phyloP scores from a whole-genome alignment of 805 yeast species.

The Kluyveromyces aestuarii region DNA sequence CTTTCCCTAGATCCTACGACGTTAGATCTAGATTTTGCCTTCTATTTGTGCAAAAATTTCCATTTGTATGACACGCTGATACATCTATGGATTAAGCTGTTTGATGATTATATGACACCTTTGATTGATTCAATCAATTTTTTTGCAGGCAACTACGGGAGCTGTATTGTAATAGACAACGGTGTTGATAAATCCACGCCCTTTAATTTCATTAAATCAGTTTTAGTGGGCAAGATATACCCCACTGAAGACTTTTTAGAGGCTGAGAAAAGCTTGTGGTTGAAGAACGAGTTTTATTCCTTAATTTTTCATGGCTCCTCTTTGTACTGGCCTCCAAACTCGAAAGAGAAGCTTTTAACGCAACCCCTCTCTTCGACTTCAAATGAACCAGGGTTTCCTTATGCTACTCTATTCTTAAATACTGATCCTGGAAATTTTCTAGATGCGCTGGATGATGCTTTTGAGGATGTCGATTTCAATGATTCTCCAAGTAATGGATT shows the following conservation, averaged over 20 bases:
- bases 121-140: conserved; percentile 44
- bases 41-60: conserved; percentile 48
- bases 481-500: conserved; percentile 8
- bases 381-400: conserved; percentile 57
- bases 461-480: conserved; percentile 32
- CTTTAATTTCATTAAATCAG: conserved; percentile 56
- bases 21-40: conserved; percentile 71
- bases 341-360: conserved; percentile 29
- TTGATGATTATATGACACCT: conserved; percentile 68
- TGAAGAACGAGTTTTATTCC: conserved; percentile 45
- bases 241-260: conserved; percentile 54
- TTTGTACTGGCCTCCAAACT: conserved; percentile 37
- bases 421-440: conserved; percentile 52
- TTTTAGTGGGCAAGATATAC: conserved; percentile 69
- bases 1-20: conserved; percentile 58
- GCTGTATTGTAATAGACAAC: conserved; percentile 8
- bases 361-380: conserved; percentile 13
- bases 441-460: conserved; percentile 75
- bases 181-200: conserved; percentile 27
- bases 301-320: conserved; percentile 51
- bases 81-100: conserved; percentile 61
- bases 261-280: conserved; percentile 25
- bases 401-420: conserved; percentile 47
- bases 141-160: conserved; percentile 19
- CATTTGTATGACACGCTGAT: conserved; percentile 52